Evolutionary conservation across 2,329 filamentous ascomycete species (phyloP), one percentile per base, ranked within the genome.

Genomic region (Beauveria medogensis): DNA sequence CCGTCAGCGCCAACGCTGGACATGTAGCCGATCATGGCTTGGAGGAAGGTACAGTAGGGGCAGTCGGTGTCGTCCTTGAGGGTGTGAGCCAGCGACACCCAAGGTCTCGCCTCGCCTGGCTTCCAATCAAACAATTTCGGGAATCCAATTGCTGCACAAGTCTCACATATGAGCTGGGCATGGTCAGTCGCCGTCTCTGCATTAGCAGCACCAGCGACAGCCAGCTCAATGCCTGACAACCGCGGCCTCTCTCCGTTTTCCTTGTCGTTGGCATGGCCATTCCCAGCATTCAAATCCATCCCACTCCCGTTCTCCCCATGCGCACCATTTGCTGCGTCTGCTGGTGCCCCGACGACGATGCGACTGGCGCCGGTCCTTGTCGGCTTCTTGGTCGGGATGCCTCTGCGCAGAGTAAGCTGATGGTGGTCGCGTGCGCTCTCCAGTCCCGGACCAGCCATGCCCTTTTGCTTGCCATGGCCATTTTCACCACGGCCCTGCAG

Each of bases 31-130:
- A 75, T 68, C 64, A 75, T 64, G 54, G 72, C 69, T 51, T 72
- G 68, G 61, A 75, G 74, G 64, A 75, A 75, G 60, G 69, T 67
- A 63, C 73, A 75, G 64, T 73, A 75, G n/a, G 73, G 73, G 55
- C 73, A 75, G 3, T 63, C 61, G 18, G 70, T 69, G 9, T 66
- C 61, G 41, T 67, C 69, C 22, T 66, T 65, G 24, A 71, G 66
- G 16, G 68, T 69, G 53, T 75, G 73, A 9, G 72, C 68, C 44
- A 75, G 65, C 7, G 69, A 66, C 28, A 75, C 70, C 73, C 73
- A 75, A 5, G 73, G 71, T 57, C 73, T 65, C 18, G 72, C 64
- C 62, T 73, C 68, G 24, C 73, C 72, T 3, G 69, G 70, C 40
- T 68, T 66, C 73, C 73, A 75, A 61, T 72, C 70, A 55, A 75